Conservation (phyloP, 1,284 basidiomycete species). For the Cerrena zonata region DNA sequence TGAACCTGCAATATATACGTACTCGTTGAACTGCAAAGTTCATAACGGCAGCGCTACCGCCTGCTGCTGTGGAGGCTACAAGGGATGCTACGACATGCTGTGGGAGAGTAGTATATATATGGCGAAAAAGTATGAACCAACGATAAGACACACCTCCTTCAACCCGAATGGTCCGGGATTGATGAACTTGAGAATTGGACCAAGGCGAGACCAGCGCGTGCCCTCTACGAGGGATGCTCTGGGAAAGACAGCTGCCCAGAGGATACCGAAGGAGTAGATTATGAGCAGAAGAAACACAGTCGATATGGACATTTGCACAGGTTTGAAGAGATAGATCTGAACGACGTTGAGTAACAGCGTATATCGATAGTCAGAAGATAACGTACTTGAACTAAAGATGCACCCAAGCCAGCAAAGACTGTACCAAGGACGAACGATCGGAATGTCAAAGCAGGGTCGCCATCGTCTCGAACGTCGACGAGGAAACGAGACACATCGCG, state of each 20-base stretch:
- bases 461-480: conserved; percentile 58
- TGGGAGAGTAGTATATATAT: background rate
- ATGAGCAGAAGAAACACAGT: conserved; percentile 57
- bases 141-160: conserved; percentile 45
- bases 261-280: conserved; percentile 47
- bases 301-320: conserved; percentile 45
- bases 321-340: conserved; percentile 61
- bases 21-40: conserved; percentile 62
- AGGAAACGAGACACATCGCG: conserved; percentile 55
- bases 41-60: conserved; percentile 45
- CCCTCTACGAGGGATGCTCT: conserved; percentile 35
- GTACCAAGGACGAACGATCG: conserved; percentile 55
- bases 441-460: conserved; percentile 53
- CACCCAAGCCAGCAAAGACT: conserved; percentile 48
- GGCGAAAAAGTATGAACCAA: background rate
- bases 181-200: conserved; percentile 39
- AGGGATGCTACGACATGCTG: conserved; percentile 58
- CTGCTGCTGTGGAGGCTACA: conserved; percentile 54
- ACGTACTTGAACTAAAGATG: conserved; percentile 43
- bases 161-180: conserved; percentile 56
- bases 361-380: background rate
- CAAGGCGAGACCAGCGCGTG: conserved; percentile 36
- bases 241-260: conserved; percentile 46
- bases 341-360: background rate
- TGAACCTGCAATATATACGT: conserved; percentile 15